These are phyloP conservation scores for Pleurotus ostreatus DNA, from an alignment of 768 basidiomycete species.

Conservation along the genomic window DNA sequence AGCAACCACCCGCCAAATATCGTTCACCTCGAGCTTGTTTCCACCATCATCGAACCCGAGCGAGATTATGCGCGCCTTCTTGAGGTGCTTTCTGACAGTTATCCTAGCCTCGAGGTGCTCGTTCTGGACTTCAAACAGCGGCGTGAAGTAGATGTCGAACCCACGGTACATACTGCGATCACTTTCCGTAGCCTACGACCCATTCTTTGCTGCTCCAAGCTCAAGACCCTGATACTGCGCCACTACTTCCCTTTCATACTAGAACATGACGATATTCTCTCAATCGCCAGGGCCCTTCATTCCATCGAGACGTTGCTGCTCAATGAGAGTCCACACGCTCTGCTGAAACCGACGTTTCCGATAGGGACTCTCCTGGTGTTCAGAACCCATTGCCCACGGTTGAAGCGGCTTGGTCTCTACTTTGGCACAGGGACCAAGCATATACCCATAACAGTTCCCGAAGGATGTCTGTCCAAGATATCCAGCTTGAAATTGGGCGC, in stretches of 20 bases:
- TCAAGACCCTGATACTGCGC: neutral
- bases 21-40: neutral
- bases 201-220: neutral
- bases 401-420: neutral
- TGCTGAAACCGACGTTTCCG: neutral
- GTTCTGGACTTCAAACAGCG: neutral
- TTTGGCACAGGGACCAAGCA: neutral
- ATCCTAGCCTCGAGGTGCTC: neutral
- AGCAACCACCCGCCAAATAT: neutral
- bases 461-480: neutral
- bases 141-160: neutral
- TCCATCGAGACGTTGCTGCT: neutral
- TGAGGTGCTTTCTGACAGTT: neutral
- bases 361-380: neutral
- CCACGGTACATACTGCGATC: neutral
- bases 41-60: neutral
- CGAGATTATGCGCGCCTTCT: neutral
- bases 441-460: neutral
- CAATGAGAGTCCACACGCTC: neutral
- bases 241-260: neutral
- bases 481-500: neutral
- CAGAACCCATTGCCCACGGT: neutral
- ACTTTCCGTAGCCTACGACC: neutral
- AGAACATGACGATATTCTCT: neutral
- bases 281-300: neutral